phyloP scores from a whole-genome alignment of 1,284 basidiomycete species.

The Ceratobasidium sp. region DNA sequence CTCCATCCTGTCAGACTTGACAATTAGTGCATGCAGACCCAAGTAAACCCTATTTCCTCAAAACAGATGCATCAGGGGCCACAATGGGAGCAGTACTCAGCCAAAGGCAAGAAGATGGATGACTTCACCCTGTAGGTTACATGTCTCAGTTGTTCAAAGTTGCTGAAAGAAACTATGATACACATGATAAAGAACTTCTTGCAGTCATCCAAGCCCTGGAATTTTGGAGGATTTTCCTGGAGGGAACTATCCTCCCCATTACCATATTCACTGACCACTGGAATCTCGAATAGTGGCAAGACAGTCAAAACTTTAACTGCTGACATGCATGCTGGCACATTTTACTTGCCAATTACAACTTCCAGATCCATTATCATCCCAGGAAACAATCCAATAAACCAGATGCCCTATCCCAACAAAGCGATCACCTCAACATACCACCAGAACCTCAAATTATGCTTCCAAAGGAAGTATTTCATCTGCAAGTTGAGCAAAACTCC shows the following conservation, averaged over 20 bases:
- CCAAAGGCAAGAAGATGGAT: conserved; percentile 31
- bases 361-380: conserved; percentile 13
- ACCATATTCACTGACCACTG: conserved; percentile 46
- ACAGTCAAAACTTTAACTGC: conserved; percentile 40
- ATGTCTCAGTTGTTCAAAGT: conserved; percentile 45
- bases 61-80: conserved; percentile 1
- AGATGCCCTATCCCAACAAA: not conserved
- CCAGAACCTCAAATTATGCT: not conserved
- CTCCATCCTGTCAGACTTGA: too few relatives aligned
- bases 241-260: conserved; percentile 43
- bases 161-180: conserved; percentile 50
- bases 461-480: too few relatives aligned
- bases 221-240: conserved; percentile 47
- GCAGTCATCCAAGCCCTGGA: conserved; percentile 45
- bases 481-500: too few relatives aligned
- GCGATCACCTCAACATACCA: not conserved
- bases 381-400: conserved; percentile 15
- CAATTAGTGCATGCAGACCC: too few relatives aligned
- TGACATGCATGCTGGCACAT: conserved; percentile 25
- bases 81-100: conserved; percentile 40
- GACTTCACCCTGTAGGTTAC: conserved; percentile 47
- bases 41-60: conserved; percentile 1
- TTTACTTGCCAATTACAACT: conserved; percentile 22
- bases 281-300: conserved; percentile 47
- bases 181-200: conserved; percentile 50